phyloP scores from a whole-genome alignment of 495 filamentous ascomycete species.

The Aspergillus campestris region DNA sequence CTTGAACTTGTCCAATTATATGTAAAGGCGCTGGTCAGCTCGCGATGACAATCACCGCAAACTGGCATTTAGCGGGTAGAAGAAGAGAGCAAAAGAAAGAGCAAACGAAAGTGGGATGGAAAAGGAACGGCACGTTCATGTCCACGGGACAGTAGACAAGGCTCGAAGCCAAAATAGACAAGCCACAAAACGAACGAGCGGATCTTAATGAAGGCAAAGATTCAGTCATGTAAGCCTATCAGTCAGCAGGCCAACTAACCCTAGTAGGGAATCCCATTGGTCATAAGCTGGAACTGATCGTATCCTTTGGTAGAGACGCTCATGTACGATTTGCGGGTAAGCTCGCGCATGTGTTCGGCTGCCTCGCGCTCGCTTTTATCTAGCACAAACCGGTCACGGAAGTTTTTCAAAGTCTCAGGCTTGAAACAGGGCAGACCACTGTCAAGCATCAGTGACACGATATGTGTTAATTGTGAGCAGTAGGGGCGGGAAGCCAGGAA shows the following conservation, averaged over 20 bases:
- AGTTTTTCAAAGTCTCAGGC: constrained; percentile 85
- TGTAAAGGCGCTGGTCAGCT: too few relatives aligned
- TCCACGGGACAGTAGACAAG: too few relatives aligned
- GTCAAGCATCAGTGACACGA: constrained; percentile 92
- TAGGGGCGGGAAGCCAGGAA: constrained; percentile 89
- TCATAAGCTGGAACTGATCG: constrained; percentile 93
- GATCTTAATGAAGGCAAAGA: neutral
- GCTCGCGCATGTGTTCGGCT: constrained; percentile 82
- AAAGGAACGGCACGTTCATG: too few relatives aligned
- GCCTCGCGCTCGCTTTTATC: constrained; percentile 93
- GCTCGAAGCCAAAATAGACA: too few relatives aligned
- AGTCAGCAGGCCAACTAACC: neutral
- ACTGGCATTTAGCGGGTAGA: too few relatives aligned
- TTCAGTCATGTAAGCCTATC: neutral
- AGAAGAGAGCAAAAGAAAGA: too few relatives aligned
- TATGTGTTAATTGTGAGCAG: constrained; percentile 73
- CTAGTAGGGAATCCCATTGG: constrained; percentile 93
- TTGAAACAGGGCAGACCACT: constrained; percentile 98
- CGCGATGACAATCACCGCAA: too few relatives aligned
- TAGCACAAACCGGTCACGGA: constrained; percentile 86
- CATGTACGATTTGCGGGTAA: constrained; percentile 79
- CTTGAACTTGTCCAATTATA: too few relatives aligned
- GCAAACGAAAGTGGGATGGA: too few relatives aligned
- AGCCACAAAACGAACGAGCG: too few relatives aligned
- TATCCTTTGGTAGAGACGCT: constrained; percentile 88